Evolutionary conservation across 2,329 filamentous ascomycete species (phyloP).

Genomic region (Polytolypa hystricis): DNA sequence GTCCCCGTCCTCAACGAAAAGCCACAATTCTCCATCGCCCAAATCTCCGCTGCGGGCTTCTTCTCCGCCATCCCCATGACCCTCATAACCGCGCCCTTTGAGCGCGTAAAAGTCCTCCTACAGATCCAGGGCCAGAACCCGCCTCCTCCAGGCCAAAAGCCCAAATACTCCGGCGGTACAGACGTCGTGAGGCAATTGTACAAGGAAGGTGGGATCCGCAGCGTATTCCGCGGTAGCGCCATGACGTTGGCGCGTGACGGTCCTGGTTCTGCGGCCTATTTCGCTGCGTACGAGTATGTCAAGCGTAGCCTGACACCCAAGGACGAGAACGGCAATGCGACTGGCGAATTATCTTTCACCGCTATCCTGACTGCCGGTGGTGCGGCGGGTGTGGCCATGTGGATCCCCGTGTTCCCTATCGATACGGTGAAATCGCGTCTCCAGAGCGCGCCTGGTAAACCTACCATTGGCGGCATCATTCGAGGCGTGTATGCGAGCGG

Average conservation of each 20-base stretch:
- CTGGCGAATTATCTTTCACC: slow-evolving; percentile 65
- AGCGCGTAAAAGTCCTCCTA: slow-evolving; percentile 96
- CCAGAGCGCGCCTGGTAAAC: slow-evolving; percentile 80
- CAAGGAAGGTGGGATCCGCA: slow-evolving; percentile 76
- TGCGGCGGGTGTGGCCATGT: slow-evolving; percentile 92
- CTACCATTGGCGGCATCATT: slow-evolving; percentile 69
- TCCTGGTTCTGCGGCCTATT: slow-evolving; percentile 88
- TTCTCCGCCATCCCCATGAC: slow-evolving; percentile 98
- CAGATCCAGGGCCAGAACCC: slow-evolving; percentile 91
- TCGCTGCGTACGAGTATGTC: slow-evolving; percentile 92
- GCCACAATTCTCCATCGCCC: slow-evolving; percentile 64
- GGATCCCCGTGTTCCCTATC: slow-evolving; percentile 96
- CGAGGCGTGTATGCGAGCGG: slow-evolving; percentile 71
- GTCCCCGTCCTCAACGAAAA: slow-evolving; percentile 50
- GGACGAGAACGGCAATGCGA: slow-evolving; percentile 61
- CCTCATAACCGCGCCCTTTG: slow-evolving; percentile 94
- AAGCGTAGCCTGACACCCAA: slow-evolving; percentile 79
- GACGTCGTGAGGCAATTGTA: slow-evolving; percentile 94
- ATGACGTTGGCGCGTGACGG: slow-evolving; percentile 92
- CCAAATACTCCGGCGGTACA: slow-evolving; percentile 72
- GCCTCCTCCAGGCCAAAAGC: slow-evolving; percentile 79
- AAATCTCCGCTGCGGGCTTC: slow-evolving; percentile 87
- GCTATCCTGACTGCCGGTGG: slow-evolving; percentile 82
- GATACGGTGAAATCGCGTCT: slow-evolving; percentile 92
- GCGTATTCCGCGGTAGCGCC: slow-evolving; percentile 79